Conservation (phyloP, 1,284 basidiomycete species). For the Megacollybia platyphylla region DNA sequence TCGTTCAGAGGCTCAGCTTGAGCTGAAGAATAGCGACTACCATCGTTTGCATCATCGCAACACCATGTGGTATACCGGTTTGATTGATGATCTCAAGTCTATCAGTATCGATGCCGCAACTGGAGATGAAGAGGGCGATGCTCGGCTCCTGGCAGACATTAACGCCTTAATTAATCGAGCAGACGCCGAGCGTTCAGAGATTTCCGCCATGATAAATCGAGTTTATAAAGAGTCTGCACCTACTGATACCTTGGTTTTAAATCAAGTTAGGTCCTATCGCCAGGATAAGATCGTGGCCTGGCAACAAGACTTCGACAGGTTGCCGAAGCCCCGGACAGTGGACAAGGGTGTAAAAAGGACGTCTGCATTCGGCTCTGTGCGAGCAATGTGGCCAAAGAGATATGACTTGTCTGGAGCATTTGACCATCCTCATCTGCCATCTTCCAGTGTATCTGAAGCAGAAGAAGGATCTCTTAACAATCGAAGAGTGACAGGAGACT, state of each 20-base stretch:
- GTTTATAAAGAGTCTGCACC: slow-evolving; percentile 73
- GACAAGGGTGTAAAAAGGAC: slow-evolving; percentile 38
- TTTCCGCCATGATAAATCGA: slow-evolving; percentile 64
- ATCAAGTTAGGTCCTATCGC: slow-evolving; percentile 75
- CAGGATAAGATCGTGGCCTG: slow-evolving; percentile 96
- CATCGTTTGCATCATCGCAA: slow-evolving; percentile 68
- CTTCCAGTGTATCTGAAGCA: slow-evolving; percentile 64
- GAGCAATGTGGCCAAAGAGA: slow-evolving; percentile 56
- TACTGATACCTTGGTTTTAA: slow-evolving; percentile 82
- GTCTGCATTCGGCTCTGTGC: slow-evolving; percentile 56
- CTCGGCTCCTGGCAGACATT: slow-evolving; percentile 44
- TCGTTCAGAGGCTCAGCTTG: slow-evolving; percentile 74
- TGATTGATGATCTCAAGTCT: slow-evolving; percentile 62
- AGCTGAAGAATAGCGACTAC: slow-evolving; percentile 87
- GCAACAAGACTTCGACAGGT: slow-evolving; percentile 77
- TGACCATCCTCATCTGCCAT: slow-evolving; percentile 41
- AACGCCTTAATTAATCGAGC: slow-evolving; percentile 62
- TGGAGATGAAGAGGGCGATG: slow-evolving; percentile 60
- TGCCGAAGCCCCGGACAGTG: slow-evolving; percentile 39
- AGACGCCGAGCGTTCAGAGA: slow-evolving; percentile 64
- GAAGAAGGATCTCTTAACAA: slow-evolving; percentile 45
- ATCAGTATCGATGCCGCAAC: slow-evolving; percentile 69
- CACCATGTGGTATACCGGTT: slow-evolving; percentile 52
- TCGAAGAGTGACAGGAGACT: slow-evolving; percentile 38
- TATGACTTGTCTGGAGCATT: slow-evolving; percentile 38